phyloP scores from a whole-genome alignment of 371 early-diverging fungal species.

The Mortierella sp. region DNA sequence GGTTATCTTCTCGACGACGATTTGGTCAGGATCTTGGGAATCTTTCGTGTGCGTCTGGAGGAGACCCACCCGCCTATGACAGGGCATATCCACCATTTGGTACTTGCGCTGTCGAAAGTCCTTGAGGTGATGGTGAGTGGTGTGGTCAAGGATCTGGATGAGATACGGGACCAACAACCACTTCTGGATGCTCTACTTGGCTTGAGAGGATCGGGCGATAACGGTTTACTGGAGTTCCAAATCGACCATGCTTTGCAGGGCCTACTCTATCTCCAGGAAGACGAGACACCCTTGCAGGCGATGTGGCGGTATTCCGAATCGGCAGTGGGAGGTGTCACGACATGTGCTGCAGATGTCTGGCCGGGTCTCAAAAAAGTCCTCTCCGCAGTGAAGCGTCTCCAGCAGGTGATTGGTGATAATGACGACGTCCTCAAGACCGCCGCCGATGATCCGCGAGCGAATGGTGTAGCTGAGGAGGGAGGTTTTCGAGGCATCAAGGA shows the following conservation, averaged over 20 bases:
- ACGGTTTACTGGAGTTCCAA: slow-evolving; percentile 4
- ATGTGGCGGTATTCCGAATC: not conserved
- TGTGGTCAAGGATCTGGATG: slow-evolving; percentile 6
- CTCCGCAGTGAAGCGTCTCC: not conserved
- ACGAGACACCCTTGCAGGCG: not conserved
- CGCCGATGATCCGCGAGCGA: not conserved
- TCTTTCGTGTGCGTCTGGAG: not conserved
- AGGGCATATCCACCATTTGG: not conserved
- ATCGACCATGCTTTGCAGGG: slow-evolving; percentile 17
- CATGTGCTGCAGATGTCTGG: slow-evolving; percentile 5
- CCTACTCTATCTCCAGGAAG: slow-evolving; percentile 4
- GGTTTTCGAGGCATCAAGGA: not conserved
- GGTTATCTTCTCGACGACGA: not conserved
- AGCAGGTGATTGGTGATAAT: not conserved
- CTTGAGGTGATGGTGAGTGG: slow-evolving; percentile 9
- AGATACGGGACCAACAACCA: not conserved
- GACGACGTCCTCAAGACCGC: not conserved
- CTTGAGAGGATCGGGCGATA: not conserved
- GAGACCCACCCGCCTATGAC: not conserved
- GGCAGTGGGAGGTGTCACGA: not conserved
- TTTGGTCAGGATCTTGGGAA: not conserved
- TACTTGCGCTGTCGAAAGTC: not conserved
- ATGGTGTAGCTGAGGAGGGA: not conserved
- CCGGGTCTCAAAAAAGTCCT: not conserved
- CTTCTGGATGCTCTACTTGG: not conserved